Conservation (phyloP, 2,329 filamentous ascomycete genomes). For the Aspergillus pseudoglaucus region DNA sequence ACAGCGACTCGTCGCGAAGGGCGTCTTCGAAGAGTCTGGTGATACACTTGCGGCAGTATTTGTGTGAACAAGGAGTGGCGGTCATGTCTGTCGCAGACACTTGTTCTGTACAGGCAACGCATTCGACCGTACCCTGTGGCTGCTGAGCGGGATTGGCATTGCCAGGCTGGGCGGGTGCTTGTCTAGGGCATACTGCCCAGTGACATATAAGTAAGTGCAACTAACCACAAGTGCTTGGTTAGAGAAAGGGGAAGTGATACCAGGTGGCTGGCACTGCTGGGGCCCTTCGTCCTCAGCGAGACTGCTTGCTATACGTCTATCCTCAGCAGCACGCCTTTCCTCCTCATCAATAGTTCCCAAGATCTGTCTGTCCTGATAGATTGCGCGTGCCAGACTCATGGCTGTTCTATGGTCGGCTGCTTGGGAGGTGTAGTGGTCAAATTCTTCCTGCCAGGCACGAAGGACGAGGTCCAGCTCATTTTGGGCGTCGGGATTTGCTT, state of each 20-base stretch:
- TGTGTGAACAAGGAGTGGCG: slow-evolving; percentile 11
- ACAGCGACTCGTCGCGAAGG: slow-evolving; percentile 16
- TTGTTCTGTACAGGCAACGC: slow-evolving; percentile 6
- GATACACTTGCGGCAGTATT: slow-evolving; percentile 18
- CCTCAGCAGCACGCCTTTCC: background rate
- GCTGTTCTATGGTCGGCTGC: background rate
- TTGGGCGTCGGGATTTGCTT: background rate
- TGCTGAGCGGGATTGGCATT: background rate
- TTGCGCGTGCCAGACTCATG: background rate
- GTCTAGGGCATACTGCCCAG: too few relatives aligned
- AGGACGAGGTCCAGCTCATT: slow-evolving; percentile 3
- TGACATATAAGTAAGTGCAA: too few relatives aligned
- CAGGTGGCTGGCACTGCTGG: background rate
- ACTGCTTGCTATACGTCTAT: background rate
- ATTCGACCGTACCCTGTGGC: background rate
- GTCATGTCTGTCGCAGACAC: background rate
- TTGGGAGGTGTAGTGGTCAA: background rate
- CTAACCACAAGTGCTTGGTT: background rate
- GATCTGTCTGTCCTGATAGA: background rate
- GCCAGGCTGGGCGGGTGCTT: background rate
- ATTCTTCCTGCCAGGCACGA: slow-evolving; percentile 2
- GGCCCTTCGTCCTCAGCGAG: background rate
- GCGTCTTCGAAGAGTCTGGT: slow-evolving; percentile 12
- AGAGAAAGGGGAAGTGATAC: background rate
- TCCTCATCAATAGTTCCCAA: background rate